Base-by-base conservation (phyloP, 805 yeast genomes). In the Starmerella tilneyi region DNA sequence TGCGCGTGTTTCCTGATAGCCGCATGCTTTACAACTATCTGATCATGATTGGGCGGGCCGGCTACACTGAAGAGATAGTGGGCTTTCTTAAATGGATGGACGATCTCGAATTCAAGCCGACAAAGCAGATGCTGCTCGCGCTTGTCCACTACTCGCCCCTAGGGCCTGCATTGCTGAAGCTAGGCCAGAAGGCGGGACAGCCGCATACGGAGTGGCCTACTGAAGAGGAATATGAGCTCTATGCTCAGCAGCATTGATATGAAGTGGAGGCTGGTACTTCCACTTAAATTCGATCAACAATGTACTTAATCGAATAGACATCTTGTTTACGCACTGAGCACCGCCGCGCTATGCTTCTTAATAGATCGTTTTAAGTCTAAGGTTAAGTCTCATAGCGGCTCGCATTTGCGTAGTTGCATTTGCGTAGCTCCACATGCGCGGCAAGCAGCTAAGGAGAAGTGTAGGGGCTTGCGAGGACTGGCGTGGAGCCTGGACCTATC, bases 41-140 rank as follows among this genome's bases (percentile, higher is more conserved):
- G 16, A 56, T 63, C 12, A 61, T 78, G 49, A 62, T 78, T 27
- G 68, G 69, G 3, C 62, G 66, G 40, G 76, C 70, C 39, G 67
- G 65, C 8, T 74, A 75, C 51, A 56, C 63, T 2, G 63, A 66
- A 3, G 79, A 76, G 55, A 56, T 79, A n/a, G 60, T 72, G 0
- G 69, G 64, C 29, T 61, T 79, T 5, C 58, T 78, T 26, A 64
- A 67, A 22, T 71, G 76, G 71, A 73, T 84, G 78, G 76, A 74
- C 30, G 56, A 60, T 3, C 54, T 78, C 8, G 56, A 62, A 15
- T 70, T 66, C 42, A 49, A 45, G 3, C 83, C 83, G 0, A 52
- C 60, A 30, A 61, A 59, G 33, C 56, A 56, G 16, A 63, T 73
- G 0, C 58, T 77, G 17, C 52, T 68, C 15, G 60, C 65, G 36